Evolutionary conservation across 2,329 filamentous ascomycete species (phyloP), one percentile per base, ranked within the genome.

Genomic region (Talaromyces amestolkiae): DNA sequence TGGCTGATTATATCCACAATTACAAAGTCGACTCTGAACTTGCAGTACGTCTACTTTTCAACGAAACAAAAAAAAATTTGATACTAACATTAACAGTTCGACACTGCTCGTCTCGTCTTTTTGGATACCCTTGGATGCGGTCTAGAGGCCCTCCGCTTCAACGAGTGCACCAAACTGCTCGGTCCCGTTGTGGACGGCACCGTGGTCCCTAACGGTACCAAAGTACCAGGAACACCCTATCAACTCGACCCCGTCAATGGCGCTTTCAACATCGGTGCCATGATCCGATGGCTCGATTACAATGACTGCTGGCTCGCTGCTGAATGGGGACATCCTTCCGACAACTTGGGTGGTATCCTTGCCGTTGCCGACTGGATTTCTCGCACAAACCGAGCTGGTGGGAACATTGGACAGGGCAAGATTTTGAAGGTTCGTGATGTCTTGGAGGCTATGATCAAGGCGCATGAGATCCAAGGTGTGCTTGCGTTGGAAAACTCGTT

Each of bases 251-350:
- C 95, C 45, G 89, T 98, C 77, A 94, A 94, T 74, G 95, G 90
- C 69, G 95, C 95, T 69, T 98, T 99, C 87, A 98, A 98, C 86
- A 98, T 99, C 73, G 95, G 95, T 73, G 91, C 95, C 74, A 96
- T 97, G 90, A 97, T 99, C 83, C 87, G 95, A 77, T 99, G 95
- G 95, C 87, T 99, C 74, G 95, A 99, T 84, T 99, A 98, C 87
- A 99, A 99, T 80, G 95, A 99, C 86, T 98, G 95, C 87, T 99
- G 94, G 95, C 86, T 98, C 69, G 95, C 94, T 53, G 95, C 95
- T 65, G 95, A 99, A 83, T 99, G 95, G 95, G 95, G 95, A 66
- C 95, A 99, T 81, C 95, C 95, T 68, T 97, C 93, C 4, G 95
- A 99, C 84, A 99, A 99, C 85, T 81, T 99, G 72, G 95, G 95